phyloP scores from a whole-genome alignment of 163 green algal genomes.

The Scenedesmus sp. region DNA sequence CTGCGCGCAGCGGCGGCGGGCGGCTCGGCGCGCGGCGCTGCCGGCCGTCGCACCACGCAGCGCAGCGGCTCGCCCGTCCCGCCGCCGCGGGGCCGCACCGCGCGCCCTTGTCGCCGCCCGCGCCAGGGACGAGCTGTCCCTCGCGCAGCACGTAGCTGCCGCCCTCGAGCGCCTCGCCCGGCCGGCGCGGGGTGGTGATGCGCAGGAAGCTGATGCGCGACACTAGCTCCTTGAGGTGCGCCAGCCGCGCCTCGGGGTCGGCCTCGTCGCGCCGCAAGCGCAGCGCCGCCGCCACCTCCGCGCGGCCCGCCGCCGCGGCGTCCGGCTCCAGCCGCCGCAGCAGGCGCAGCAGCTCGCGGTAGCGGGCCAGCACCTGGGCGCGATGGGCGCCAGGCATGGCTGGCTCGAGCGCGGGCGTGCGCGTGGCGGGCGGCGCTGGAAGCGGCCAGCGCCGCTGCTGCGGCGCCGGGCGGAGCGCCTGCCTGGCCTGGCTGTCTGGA shows the following conservation, averaged over 20 bases:
- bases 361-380: conserved; percentile 36
- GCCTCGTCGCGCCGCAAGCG: conserved; percentile 35
- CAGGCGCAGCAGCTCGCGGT: conserved; percentile 61
- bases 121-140: conserved; percentile 21
- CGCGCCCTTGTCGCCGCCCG: conserved; percentile 22
- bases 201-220: conserved; percentile 66
- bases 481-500: too few species aligned
- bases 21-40: too few species aligned
- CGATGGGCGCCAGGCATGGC: too few species aligned
- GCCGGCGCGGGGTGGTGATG: conserved; percentile 57
- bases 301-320: conserved; percentile 2
- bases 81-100: conserved; percentile 7
- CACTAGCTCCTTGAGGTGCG: conserved; percentile 62
- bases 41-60: too few species aligned
- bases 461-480: too few species aligned
- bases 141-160: conserved; percentile 59
- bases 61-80: too few species aligned
- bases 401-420: too few species aligned
- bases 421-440: too few species aligned
- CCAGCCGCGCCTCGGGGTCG: conserved; percentile 41
- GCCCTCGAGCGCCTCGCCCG: conserved; percentile 45
- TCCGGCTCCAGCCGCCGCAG: conserved; percentile 48
- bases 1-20: conserved; percentile 3
- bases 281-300: conserved; percentile 45
- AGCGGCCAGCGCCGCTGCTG: too few species aligned